These are phyloP conservation scores for Gossypium trilobum DNA, from an alignment of 441 rosid genomes.

Conservation along the genomic window DNA sequence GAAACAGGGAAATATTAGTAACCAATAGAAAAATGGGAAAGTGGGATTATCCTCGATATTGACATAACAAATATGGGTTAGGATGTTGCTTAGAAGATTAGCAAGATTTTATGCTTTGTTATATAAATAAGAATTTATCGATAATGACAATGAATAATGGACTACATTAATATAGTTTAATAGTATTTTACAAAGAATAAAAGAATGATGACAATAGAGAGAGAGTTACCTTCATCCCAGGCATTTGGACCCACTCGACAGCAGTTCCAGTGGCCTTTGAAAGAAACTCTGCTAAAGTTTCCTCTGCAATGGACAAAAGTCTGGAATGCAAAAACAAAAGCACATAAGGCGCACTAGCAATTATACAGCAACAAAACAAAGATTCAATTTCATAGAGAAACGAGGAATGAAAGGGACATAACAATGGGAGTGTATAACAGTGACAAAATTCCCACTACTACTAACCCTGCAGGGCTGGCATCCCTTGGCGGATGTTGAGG, in stretches of 20 bases:
- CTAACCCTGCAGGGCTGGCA: conserved; percentile 79
- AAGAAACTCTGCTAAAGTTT: conserved; percentile 74
- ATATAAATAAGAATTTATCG: background rate
- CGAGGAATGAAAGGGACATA: conserved; percentile 12
- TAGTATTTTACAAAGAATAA: background rate
- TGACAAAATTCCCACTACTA: conserved; percentile 17
- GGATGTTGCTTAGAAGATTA: conserved; percentile 33
- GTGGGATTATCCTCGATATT: conserved; percentile 12
- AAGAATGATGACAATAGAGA: conserved; percentile 2
- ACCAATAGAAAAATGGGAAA: conserved; percentile 15
- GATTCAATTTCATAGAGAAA: conserved; percentile 11
- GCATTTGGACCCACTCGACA: conserved; percentile 86
- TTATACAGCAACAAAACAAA: conserved; percentile 6
- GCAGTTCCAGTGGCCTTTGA: conserved; percentile 82
- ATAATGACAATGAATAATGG: conserved; percentile 13
- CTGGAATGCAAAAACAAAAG: conserved; percentile 23
- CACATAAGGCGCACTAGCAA: conserved; percentile 16
- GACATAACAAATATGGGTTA: conserved; percentile 18
- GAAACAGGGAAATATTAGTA: background rate
- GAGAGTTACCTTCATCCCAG: conserved; percentile 63
- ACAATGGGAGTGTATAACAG: background rate
- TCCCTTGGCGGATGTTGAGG: conserved; percentile 68
- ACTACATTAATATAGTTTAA: background rate
- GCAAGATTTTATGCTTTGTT: conserved; percentile 28
- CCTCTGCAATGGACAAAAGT: conserved; percentile 73